Conservation (phyloP, 2,329 filamentous ascomycete genomes). For the Aspergillus arachidicola region DNA sequence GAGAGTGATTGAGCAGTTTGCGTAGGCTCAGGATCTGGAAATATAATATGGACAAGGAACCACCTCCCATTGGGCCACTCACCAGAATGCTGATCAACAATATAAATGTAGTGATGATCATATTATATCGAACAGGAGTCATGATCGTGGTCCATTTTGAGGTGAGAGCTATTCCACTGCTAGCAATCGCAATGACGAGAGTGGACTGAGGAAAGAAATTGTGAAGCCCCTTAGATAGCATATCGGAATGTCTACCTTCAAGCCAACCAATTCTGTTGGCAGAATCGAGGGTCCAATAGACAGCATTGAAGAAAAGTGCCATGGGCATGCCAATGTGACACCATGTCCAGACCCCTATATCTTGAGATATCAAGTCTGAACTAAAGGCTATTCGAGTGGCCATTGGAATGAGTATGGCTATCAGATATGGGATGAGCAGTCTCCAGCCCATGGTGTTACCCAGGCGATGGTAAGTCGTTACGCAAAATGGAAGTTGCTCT, state of each 20-base stretch:
- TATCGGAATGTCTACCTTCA: too few species aligned
- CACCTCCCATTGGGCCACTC: conserved; percentile 5
- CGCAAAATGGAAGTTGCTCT: conserved; percentile 96
- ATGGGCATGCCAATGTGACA: conserved; percentile 75
- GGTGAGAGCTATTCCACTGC: not conserved
- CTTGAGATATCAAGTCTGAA: not conserved
- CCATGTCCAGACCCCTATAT: not conserved
- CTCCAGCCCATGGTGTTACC: not conserved
- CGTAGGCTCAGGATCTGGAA: conserved; percentile 64
- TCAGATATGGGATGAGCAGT: not conserved
- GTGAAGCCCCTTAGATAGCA: too few species aligned
- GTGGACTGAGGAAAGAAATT: too few species aligned
- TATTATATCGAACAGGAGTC: not conserved
- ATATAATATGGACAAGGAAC: conserved; percentile 64
- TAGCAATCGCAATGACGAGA: not conserved
- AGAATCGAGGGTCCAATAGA: not conserved
- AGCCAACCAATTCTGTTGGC: too few species aligned
- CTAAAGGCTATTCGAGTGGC: not conserved
- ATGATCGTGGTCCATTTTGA: too few species aligned
- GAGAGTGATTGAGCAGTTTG: too few species aligned
- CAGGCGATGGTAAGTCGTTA: conserved; percentile 60
- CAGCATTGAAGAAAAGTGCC: conserved; percentile 64
- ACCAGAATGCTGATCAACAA: not conserved
- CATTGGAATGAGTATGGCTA: not conserved
- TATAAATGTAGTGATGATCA: conserved; percentile 4